These are phyloP conservation scores for Lichtheimia ornata DNA, from an alignment of 371 early-diverging fungal genomes.

Conservation along the genomic window DNA sequence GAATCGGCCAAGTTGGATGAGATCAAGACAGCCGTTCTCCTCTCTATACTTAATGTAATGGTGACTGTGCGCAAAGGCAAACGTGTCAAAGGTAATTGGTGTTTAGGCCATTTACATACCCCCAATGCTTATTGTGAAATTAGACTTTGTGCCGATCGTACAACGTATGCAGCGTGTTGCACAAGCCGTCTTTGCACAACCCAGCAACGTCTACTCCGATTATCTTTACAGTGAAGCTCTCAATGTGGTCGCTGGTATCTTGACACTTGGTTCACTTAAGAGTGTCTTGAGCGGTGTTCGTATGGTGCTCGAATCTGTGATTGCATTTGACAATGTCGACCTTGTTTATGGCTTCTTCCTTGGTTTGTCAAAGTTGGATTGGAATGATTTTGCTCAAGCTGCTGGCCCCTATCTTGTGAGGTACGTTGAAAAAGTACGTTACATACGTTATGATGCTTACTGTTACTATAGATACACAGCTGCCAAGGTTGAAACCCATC, in stretches of 20 bases:
- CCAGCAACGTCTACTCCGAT: conserved; percentile 12
- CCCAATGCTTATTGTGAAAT: conserved; percentile 1
- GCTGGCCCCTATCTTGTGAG: conserved; percentile 67
- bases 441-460: neutral
- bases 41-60: conserved; percentile 51
- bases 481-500: conserved; percentile 33
- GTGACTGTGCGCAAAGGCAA: conserved; percentile 61
- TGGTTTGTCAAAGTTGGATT: conserved; percentile 64
- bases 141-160: conserved; percentile 45
- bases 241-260: conserved; percentile 30
- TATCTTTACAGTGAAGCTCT: conserved; percentile 28
- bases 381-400: conserved; percentile 70
- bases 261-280: conserved; percentile 63
- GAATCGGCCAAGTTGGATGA: conserved; percentile 26
- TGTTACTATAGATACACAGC: conserved; percentile 39
- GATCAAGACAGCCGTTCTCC: conserved; percentile 35
- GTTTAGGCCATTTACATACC: neutral
- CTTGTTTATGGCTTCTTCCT: conserved; percentile 67
- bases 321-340: conserved; percentile 50
- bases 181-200: conserved; percentile 21
- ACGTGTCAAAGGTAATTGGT: conserved; percentile 52
- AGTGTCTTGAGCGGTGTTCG: conserved; percentile 63
- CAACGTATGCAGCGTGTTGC: conserved; percentile 29
- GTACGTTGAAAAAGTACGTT: conserved; percentile 18
- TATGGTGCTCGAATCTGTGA: conserved; percentile 58